These are phyloP conservation scores for Andrographis paniculata DNA, from an alignment of 305 asterid genomes.

Conservation along the genomic window DNA sequence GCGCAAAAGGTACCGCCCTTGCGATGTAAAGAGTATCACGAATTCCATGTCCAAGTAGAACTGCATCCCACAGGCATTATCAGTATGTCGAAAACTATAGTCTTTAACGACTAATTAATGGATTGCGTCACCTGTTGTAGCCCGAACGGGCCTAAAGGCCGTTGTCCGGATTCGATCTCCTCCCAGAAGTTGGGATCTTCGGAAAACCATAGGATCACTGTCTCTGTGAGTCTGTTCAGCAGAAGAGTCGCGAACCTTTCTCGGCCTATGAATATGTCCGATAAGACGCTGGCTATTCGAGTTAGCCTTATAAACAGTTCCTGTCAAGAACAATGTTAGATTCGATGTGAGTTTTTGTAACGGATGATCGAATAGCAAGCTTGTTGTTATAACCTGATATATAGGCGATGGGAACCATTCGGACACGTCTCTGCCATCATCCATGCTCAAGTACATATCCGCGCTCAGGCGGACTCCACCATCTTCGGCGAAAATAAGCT, in stretches of 20 bases:
- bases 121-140: slow-evolving; percentile 62
- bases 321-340: slow-evolving; percentile 24
- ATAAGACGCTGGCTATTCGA: slow-evolving; percentile 44
- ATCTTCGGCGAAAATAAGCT: slow-evolving; percentile 70
- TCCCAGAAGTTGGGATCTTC: slow-evolving; percentile 91
- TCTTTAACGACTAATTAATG: neutral
- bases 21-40: slow-evolving; percentile 77
- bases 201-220: slow-evolving; percentile 80
- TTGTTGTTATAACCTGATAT: slow-evolving; percentile 44
- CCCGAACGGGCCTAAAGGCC: slow-evolving; percentile 71
- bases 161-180: slow-evolving; percentile 57
- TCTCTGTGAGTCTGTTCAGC: slow-evolving; percentile 78
- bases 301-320: slow-evolving; percentile 64
- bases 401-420: slow-evolving; percentile 92
- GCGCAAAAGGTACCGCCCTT: slow-evolving; percentile 78
- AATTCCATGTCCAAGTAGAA: slow-evolving; percentile 94
- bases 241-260: slow-evolving; percentile 81
- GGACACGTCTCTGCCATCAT: slow-evolving; percentile 42
- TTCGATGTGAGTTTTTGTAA: neutral
- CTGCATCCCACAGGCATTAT: slow-evolving; percentile 25
- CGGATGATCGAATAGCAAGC: neutral
- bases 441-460: slow-evolving; percentile 68
- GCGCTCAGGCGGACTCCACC: slow-evolving; percentile 67
- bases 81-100: neutral
- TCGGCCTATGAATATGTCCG: slow-evolving; percentile 70